Percentiles rank a stretch among this genome's conserved stretches.
These are phyloP conservation scores for Penicillium flavigenum DNA, from an alignment of 495 filamentous ascomycete genomes.

Conservation along the genomic window DNA sequence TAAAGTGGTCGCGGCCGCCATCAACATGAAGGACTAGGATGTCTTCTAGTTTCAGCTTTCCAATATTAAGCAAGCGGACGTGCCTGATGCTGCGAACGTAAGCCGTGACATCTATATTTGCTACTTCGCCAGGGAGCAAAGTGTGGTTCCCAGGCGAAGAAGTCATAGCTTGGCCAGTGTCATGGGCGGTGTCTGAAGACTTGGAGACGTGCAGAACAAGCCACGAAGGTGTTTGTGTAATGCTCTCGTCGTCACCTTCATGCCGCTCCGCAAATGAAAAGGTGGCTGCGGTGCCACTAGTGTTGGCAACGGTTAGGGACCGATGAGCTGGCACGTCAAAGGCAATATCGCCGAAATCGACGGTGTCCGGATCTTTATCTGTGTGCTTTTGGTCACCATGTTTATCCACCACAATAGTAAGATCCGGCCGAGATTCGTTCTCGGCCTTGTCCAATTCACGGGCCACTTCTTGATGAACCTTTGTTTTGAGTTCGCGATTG, in stretches of 20 bases:
- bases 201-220: constrained; percentile 61
- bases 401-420: constrained; percentile 81
- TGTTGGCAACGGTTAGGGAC: constrained; percentile 84
- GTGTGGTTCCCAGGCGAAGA: constrained; percentile 48
- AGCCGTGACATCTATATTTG: constrained; percentile 63
- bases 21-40: constrained; percentile 85
- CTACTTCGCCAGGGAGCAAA: constrained; percentile 79
- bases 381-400: constrained; percentile 34
- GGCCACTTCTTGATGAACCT: constrained; percentile 82
- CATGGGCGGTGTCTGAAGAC: constrained; percentile 34
- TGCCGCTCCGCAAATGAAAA: constrained; percentile 74
- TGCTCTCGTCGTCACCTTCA: constrained; percentile 43
- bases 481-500: constrained; percentile 75
- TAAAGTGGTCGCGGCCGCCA: constrained; percentile 86
- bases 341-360: constrained; percentile 74
- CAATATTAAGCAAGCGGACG: constrained; percentile 71
- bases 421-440: constrained; percentile 81
- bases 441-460: constrained; percentile 86
- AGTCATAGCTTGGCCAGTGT: constrained; percentile 28
- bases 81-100: constrained; percentile 60
- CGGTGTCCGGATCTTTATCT: constrained; percentile 50
- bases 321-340: constrained; percentile 64
- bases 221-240: constrained; percentile 57
- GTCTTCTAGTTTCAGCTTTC: constrained; percentile 67
- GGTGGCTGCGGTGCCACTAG: constrained; percentile 71